Percentiles rank a stretch among this genome's conserved stretches.
phyloP scores from a whole-genome alignment of 371 early-diverging fungal genomes.

The Umbelopsis sp. region DNA sequence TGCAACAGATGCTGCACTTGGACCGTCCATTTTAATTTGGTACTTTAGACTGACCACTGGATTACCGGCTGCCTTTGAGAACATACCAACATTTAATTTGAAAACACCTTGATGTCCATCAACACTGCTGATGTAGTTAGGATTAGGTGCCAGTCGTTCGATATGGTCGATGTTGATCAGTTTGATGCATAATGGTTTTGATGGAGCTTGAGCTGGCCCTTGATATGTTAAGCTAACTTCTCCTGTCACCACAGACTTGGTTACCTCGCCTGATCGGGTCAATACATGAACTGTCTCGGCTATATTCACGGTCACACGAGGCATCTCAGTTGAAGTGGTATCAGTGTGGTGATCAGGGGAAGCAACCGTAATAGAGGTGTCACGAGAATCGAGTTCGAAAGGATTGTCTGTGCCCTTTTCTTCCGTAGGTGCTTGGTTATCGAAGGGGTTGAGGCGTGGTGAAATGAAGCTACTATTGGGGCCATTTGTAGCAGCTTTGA shows the following conservation, averaged over 20 bases:
- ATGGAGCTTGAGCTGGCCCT: constrained; percentile 30
- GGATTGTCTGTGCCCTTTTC: constrained; percentile 15
- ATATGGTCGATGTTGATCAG: constrained; percentile 35
- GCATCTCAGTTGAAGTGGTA: constrained; percentile 13
- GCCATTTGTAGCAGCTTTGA: constrained; percentile 9
- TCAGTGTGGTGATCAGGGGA: constrained; percentile 2
- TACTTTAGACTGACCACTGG: constrained; percentile 48
- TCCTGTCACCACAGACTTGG: constrained; percentile 48
- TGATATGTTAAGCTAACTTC: constrained; percentile 46
- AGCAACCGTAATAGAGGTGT: not conserved
- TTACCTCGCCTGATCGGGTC: constrained; percentile 44
- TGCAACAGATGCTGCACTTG: constrained; percentile 26
- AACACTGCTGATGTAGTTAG: constrained; percentile 31
- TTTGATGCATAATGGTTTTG: constrained; percentile 41
- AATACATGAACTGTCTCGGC: constrained; percentile 51
- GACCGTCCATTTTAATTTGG: constrained; percentile 36
- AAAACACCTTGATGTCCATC: constrained; percentile 33
- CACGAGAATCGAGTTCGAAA: constrained; percentile 17
- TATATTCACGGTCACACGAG: constrained; percentile 37
- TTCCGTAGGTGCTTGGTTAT: not conserved
- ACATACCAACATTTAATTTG: constrained; percentile 42
- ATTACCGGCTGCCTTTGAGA: constrained; percentile 33
- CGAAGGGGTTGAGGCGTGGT: constrained; percentile 18
- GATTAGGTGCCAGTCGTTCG: constrained; percentile 40
- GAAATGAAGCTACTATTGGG: constrained; percentile 9